These are phyloP conservation scores for Juglanconis sp. DNA, from an alignment of 2,329 filamentous ascomycete species.

Conservation along the genomic window DNA sequence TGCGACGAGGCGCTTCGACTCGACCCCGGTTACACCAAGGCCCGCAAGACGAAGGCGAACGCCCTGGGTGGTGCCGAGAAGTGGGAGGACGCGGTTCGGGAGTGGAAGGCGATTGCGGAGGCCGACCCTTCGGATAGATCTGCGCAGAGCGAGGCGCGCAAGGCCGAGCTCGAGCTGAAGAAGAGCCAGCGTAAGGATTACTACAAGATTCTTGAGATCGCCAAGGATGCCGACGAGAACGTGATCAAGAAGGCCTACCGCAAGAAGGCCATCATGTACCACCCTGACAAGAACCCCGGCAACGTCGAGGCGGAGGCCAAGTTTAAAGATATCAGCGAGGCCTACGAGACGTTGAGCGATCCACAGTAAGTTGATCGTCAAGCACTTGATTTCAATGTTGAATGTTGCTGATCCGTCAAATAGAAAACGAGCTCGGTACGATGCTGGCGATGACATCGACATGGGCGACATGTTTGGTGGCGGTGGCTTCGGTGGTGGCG, in stretches of 20 bases:
- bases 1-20: conserved; percentile 80
- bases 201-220: conserved; percentile 91
- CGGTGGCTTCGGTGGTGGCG: conserved; percentile 56
- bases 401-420: conserved; percentile 28
- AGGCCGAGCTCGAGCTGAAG: conserved; percentile 92
- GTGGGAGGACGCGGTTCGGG: conserved; percentile 88
- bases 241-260: conserved; percentile 97
- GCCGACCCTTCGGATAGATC: conserved; percentile 76
- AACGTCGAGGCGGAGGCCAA: conserved; percentile 80
- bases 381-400: not conserved
- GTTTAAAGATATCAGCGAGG: conserved; percentile 98
- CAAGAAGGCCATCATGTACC: conserved; percentile 88
- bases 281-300: conserved; percentile 95
- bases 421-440: conserved; percentile 81
- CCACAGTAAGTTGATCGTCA: conserved; percentile 66
- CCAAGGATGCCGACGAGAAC: conserved; percentile 78
- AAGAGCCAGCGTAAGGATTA: conserved; percentile 96
- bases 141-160: conserved; percentile 80
- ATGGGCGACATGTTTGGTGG: conserved; percentile 78
- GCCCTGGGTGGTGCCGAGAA: conserved; percentile 79
- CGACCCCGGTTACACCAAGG: conserved; percentile 83
- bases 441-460: conserved; percentile 89
- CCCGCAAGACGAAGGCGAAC: conserved; percentile 89
- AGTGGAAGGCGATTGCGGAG: conserved; percentile 84
- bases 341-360: conserved; percentile 93